A percentile compares a stretch with the other conserved stretches of the same genome.
Conservation (phyloP, 306 rosid genomes). For the Medicago lupulina region DNA sequence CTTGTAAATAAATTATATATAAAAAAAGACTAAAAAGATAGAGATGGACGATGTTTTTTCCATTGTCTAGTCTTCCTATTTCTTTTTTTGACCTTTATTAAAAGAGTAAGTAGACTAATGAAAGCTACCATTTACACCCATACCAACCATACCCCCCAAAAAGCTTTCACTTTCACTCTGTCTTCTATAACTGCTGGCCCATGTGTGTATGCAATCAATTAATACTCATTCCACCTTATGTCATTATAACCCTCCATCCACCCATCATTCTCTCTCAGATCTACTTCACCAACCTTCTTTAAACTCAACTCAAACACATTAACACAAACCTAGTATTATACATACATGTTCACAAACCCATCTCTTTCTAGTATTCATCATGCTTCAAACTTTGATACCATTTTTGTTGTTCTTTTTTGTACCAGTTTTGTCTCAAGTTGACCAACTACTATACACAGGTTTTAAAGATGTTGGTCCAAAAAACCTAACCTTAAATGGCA, state of each 20-base stretch:
- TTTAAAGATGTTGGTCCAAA: conserved; percentile 55
- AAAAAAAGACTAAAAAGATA: neutral
- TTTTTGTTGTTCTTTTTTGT: conserved; percentile 39
- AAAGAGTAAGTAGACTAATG: neutral
- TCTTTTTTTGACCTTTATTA: neutral
- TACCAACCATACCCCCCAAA: conserved; percentile 3
- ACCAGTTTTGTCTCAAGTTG: conserved; percentile 52
- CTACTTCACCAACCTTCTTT: conserved; percentile 31
- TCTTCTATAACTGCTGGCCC: conserved; percentile 16
- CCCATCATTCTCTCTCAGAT: neutral
- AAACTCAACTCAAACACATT: conserved; percentile 25
- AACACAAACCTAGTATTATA: conserved; percentile 2
- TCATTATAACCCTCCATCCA: neutral
- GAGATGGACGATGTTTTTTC: neutral
- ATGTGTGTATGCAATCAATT: conserved; percentile 20
- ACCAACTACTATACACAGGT: conserved; percentile 58
- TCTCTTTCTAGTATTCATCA: neutral
- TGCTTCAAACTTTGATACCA: conserved; percentile 39
- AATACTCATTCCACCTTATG: neutral
- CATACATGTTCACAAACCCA: neutral
- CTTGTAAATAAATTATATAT: too few relatives aligned
- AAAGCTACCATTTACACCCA: neutral
- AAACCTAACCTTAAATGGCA: conserved; percentile 60
- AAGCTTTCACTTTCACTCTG: conserved; percentile 2
- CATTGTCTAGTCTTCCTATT: neutral